Conservation (phyloP, 176 grass and related monocot species). For the Bothriochloa decipiens region DNA sequence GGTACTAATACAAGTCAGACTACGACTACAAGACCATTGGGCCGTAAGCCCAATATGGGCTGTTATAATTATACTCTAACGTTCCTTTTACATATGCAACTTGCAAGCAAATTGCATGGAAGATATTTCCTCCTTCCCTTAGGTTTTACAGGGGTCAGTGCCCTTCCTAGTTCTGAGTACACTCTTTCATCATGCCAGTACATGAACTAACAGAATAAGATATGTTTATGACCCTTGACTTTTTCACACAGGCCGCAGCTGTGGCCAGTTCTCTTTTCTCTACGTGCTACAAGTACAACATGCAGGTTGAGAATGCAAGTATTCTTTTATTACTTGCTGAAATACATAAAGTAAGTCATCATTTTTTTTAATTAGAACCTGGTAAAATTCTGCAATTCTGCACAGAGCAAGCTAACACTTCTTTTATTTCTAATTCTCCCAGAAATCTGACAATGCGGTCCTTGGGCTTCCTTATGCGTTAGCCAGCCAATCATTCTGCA, state of each 20-base stretch:
- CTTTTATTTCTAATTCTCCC: not conserved
- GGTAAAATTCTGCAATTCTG: slow-evolving; percentile 14
- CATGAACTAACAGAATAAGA: not conserved
- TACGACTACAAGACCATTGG: no score
- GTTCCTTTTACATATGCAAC: not conserved
- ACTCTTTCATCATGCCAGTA: not conserved
- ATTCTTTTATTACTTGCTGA: slow-evolving; percentile 95
- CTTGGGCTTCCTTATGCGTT: slow-evolving; percentile 82
- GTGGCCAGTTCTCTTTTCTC: slow-evolving; percentile 87
- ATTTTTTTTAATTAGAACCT: not conserved
- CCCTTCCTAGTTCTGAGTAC: slow-evolving; percentile 1
- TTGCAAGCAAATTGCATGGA: slow-evolving; percentile 1
- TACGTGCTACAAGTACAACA: slow-evolving; percentile 92
- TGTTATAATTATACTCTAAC: no score
- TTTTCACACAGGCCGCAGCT: slow-evolving; percentile 68
- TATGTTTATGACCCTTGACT: not conserved
- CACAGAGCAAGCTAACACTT: slow-evolving; percentile 21
- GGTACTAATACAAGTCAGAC: no score
- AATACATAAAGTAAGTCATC: slow-evolving; percentile 78
- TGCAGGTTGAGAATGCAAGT: slow-evolving; percentile 95
- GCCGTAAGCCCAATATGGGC: no score
- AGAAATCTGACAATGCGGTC: slow-evolving; percentile 83
- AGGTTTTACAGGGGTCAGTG: not conserved
- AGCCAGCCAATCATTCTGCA: slow-evolving; percentile 90
- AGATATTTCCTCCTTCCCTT: not conserved